Evolutionary conservation across 129 eudicot genomes (phyloP), one percentile per base, ranked within the genome.

Genomic region (Artemisia tridentata): DNA sequence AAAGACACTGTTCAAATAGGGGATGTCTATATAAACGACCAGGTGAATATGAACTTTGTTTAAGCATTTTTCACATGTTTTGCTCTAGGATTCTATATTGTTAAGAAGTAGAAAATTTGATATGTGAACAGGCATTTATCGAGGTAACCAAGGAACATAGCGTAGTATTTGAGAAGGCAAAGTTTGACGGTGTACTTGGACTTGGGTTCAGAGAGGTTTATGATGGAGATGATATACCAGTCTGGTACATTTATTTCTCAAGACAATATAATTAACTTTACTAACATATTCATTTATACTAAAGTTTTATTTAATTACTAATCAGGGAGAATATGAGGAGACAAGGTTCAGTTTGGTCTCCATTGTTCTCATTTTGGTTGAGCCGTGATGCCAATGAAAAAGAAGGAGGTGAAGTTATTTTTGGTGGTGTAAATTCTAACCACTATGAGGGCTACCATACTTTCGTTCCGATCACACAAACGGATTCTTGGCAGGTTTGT

Each of bases 111-210:
- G 13, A 21, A 52, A 15, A 5, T 52, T 52, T 2, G 15, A 11
- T 31, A 67, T 11, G 9, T 55, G 49, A 48, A 53, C 63, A 92
- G 98, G 86, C 83, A 55, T 92, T 92, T 53, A 81, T 89, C 27
- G 96, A 92, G 85, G 95, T 96, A 49, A 85, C 95, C 48, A 73
- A 66, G 7, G 96, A 89, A 71, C 88, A 90, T 15, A 59, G 85
- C 68, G 64, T 76, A 53, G 80, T 91, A 51, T 85, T 89, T 68
- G 8, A 83, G 81, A 82, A 68, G 1, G 98, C 95, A 73, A 85
- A 85, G 84, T 92, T 86, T 69, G 98, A 92, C 65, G 98, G 98
- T 45, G 77, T 92, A 57, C 80, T 92, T 74, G 98, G 98, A 43
- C 95, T 92, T 43, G 98, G 98, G 34, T 92, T 89, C 80, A 73